Conservation (phyloP, 1,284 basidiomycete genomes). For the Boletellus dicymbophilus region DNA sequence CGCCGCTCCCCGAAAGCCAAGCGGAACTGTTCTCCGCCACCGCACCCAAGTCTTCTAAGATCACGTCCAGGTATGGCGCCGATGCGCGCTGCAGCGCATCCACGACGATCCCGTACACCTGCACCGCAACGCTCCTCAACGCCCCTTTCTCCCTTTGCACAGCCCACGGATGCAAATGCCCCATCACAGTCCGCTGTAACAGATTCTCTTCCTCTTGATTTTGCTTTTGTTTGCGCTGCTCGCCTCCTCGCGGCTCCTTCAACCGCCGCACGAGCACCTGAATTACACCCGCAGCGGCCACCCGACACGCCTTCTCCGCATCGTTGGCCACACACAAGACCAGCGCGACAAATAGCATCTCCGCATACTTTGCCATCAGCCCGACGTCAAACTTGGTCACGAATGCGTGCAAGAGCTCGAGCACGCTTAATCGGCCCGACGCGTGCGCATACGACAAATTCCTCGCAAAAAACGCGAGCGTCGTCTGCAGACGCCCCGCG, state of each 20-base stretch:
- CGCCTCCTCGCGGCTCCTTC: too few species aligned
- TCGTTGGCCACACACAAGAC: conserved; percentile 96
- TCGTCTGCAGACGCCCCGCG: conserved; percentile 83
- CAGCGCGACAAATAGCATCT: conserved; percentile 90
- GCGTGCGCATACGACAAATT: conserved; percentile 94
- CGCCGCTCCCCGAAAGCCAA: conserved; percentile 26
- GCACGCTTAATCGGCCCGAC: conserved; percentile 87
- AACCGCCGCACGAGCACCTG: conserved; percentile 75
- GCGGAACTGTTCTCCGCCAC: conserved; percentile 52
- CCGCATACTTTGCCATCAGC: conserved; percentile 81
- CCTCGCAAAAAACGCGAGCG: conserved; percentile 92
- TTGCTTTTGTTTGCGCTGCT: too few species aligned
- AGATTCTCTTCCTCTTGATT: conserved; percentile 50
- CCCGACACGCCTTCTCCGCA: conserved; percentile 84
- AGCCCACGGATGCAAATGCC: conserved; percentile 84
- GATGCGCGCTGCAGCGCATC: conserved; percentile 61
- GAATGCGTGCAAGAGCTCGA: conserved; percentile 87
- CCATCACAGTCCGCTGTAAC: conserved; percentile 43
- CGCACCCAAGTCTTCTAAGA: conserved; percentile 62
- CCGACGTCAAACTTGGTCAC: conserved; percentile 83
- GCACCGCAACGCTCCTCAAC: conserved; percentile 73
- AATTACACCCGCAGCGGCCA: conserved; percentile 85
- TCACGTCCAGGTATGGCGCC: conserved; percentile 46
- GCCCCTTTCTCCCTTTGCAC: conserved; percentile 60
- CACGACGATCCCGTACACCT: conserved; percentile 80